Percentiles rank a stretch among this genome's conserved stretches.
phyloP scores from a whole-genome alignment of 371 early-diverging fungal species.

The Apophysomyces ossiformis region DNA sequence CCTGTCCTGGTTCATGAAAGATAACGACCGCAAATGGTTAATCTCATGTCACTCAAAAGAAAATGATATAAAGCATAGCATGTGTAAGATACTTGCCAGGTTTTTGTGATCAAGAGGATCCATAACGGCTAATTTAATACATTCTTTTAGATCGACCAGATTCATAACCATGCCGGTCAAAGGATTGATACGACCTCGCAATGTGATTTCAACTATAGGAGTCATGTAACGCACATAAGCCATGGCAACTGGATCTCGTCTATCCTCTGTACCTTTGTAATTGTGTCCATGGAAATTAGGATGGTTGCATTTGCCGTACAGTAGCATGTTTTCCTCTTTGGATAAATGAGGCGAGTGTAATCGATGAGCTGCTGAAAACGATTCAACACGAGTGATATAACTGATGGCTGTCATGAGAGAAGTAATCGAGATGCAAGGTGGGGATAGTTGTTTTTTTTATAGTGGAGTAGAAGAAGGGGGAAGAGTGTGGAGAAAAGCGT shows the following conservation, averaged over 20 bases:
- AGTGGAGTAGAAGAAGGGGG: no score
- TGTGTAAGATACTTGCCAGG: conserved; percentile 48
- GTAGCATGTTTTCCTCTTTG: conserved; percentile 68
- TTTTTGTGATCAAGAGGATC: conserved; percentile 88
- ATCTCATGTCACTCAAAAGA: not conserved
- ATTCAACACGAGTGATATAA: conserved; percentile 76
- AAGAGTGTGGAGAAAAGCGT: no score
- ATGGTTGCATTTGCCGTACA: conserved; percentile 92
- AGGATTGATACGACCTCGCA: conserved; percentile 76
- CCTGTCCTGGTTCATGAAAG: conserved; percentile 54
- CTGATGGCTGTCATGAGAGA: conserved; percentile 53
- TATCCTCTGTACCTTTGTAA: conserved; percentile 67
- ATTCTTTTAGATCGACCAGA: conserved; percentile 78
- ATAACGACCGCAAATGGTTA: not conserved
- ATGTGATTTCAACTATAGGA: conserved; percentile 70
- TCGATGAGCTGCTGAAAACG: conserved; percentile 90
- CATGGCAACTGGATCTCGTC: not conserved
- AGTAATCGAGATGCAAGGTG: no score
- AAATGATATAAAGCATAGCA: no score
- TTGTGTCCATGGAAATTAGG: conserved; percentile 90
- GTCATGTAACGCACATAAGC: not conserved
- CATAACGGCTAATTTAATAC: conserved; percentile 72
- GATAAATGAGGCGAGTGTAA: conserved; percentile 76
- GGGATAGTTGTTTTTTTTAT: no score
- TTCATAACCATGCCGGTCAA: conserved; percentile 90